Percentiles rank a stretch among this genome's conserved stretches.
Evolutionary conservation across 1,284 basidiomycete genomes (phyloP).

Genomic region (Testicularia cyperi): DNA sequence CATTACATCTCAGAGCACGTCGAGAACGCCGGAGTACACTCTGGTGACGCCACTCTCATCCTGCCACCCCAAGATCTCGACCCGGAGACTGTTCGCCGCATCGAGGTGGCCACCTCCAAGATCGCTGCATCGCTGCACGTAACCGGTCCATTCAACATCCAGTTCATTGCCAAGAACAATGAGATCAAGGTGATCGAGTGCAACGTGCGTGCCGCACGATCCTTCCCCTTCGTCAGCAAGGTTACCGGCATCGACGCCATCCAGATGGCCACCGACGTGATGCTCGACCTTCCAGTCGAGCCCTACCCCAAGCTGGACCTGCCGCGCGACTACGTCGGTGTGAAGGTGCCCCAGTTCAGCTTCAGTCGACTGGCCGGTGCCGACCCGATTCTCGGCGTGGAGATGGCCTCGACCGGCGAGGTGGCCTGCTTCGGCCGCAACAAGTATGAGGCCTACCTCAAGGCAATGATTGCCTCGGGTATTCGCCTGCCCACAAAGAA

Average conservation of each 20-base stretch:
- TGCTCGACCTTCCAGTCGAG: constrained; percentile 85
- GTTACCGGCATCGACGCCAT: constrained; percentile 96
- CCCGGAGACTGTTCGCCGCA: constrained; percentile 90
- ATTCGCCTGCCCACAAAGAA: constrained; percentile 94
- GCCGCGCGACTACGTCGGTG: constrained; percentile 89
- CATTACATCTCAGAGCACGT: constrained; percentile 99
- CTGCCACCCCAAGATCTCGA: constrained; percentile 97
- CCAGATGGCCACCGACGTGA: constrained; percentile 97
- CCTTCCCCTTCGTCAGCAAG: constrained; percentile 98
- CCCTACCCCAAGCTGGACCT: constrained; percentile 85
- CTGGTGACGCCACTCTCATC: constrained; percentile 95
- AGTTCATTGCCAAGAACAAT: constrained; percentile 99
- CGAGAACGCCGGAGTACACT: constrained; percentile 97
- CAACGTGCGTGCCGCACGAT: constrained; percentile 94
- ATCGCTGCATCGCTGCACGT: constrained; percentile 94
- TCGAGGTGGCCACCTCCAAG: constrained; percentile 94
- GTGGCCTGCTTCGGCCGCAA: constrained; percentile 97
- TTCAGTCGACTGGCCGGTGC: constrained; percentile 93
- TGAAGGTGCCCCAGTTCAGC: constrained; percentile 98
- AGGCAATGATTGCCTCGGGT: constrained; percentile 92
- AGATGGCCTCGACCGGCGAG: constrained; percentile 99
- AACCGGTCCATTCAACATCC: constrained; percentile 98
- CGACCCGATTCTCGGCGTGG: constrained; percentile 96
- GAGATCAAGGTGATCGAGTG: constrained; percentile 99
- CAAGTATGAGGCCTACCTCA: constrained; percentile 97